Base-by-base conservation (phyloP, 108 stramenopile species). In the Epipyxis sp. region DNA sequence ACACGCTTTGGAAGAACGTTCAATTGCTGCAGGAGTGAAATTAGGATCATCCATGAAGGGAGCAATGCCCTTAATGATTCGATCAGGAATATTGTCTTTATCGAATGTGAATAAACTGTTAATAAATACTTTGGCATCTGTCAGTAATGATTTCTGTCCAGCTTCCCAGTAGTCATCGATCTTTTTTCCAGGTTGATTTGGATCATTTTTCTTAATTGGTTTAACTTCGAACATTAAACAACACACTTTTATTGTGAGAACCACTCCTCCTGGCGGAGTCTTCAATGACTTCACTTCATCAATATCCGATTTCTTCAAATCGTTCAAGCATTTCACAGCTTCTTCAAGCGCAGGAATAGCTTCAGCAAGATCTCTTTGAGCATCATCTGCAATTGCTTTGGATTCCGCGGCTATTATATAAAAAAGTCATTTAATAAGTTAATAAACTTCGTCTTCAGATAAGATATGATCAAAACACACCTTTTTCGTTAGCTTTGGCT, bases 61-160 rank as follows among this genome's bases (percentile, higher is more conserved):
- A 32, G 77, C 61, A 30, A 90, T 77, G 78, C 86, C 68, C 76
- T 82, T 82, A 59, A 85, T 85, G 71, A 84, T 78, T 1, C 61
- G 44, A 50, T 88, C 88, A 6, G 86, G 80, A 68, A 90, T 90
- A 80, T 86, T 84, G 84, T 90, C 89, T 76, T 90, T 90, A 80
- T 90, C 89, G 74, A 84, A 90, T 39, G 76, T 84, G 45, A 81
- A 59, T 6, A 90, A 59, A 20, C 46, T 84, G 43, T 86, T 65
- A 77, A 90, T 39, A 34, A 90, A 85, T 1, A 30, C 42, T 42
- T 83, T 86, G 1, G 87, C 87, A 69, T 89, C 83, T 37, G 46
- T 46, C 20, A 90, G 67, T 30, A 90, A 78, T 29, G 78, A 61
- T 32, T 78, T 76, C 69, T 82, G 80, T 6, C 85, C 89, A 16